Evolutionary conservation across 306 rosid species (phyloP), one percentile per base, ranked within the genome.

Genomic region (Vigna mungo): DNA sequence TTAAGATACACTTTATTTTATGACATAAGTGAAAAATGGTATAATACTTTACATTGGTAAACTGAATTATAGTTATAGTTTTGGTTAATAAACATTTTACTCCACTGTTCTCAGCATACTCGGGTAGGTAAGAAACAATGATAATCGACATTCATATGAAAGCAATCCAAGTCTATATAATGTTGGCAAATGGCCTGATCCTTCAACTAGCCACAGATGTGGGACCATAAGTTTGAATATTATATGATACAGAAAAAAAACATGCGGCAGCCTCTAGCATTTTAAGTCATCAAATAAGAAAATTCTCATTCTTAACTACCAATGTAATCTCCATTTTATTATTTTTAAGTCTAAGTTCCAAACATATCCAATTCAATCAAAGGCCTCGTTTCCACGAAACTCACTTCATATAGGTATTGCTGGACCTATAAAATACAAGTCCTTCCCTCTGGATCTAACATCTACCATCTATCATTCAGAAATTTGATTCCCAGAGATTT

Each of bases 251-350:
- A 21, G 7, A 75, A 81, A 69, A 68, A 68, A 16, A 2, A 79
- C 69, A 46, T 23, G 72, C 73, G 80, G 84, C 81, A 79, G 82
- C 89, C 87, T 73, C 78, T 25, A 80, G 36, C 49, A 76, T 85
- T 81, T 66, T 75, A 73, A 76, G 71, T 77, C 80, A 48, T 78
- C 72, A 66, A 25, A 78, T 60, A 63, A 78, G 63, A 75, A 48
- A 68, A 81, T 27, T 34, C 55, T 17, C 18, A 14, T 60, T 55
- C 39, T 49, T 81, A 41, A 47, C 39, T 47, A 53, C 44, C 60
- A 72, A 81, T 66, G 27, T 52, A 72, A 58, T 32, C 55, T 78
- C 51, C 34, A 67, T 27, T 60, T 12, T 44, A 44, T 44, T 44
- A 44, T 44, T 44, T 23, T 52, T 1, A 16, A 21, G 78, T 18